Percentiles rank a stretch among this genome's conserved stretches.
Conservation (phyloP, 2,329 filamentous ascomycete genomes). For the Phaeosphaeria sp. region DNA sequence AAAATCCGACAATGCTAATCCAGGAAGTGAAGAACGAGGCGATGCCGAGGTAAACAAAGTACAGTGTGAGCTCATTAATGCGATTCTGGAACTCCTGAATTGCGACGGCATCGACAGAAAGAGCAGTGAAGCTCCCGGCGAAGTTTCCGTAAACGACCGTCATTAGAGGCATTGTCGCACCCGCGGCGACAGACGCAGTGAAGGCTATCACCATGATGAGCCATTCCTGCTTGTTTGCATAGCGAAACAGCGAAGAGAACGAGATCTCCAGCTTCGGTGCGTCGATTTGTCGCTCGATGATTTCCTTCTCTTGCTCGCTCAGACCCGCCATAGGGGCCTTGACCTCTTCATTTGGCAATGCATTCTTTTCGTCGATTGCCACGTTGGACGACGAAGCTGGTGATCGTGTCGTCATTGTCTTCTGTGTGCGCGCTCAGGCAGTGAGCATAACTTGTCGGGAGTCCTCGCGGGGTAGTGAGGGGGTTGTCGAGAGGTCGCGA, state of each 20-base stretch:
- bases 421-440: slow-evolving; percentile 10
- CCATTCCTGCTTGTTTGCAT: slow-evolving; percentile 51
- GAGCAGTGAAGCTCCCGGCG: slow-evolving; percentile 45
- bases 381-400: slow-evolving; percentile 16
- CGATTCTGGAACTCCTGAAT: slow-evolving; percentile 35
- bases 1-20: slow-evolving; percentile 83
- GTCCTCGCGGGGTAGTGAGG: slow-evolving; percentile 3
- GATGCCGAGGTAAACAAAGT: slow-evolving; percentile 50
- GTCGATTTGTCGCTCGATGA: slow-evolving; percentile 50
- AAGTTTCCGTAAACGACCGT: slow-evolving; percentile 59
- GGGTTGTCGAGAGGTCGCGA: slow-evolving; percentile 3
- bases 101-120: slow-evolving; percentile 40
- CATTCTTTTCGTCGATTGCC: slow-evolving; percentile 34
- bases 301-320: slow-evolving; percentile 42
- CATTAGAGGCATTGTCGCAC: slow-evolving; percentile 77
- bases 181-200: slow-evolving; percentile 72
- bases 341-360: slow-evolving; percentile 24
- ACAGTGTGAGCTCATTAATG: slow-evolving; percentile 42
- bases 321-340: slow-evolving; percentile 31
- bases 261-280: slow-evolving; percentile 52
- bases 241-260: slow-evolving; percentile 56
- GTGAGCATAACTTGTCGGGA: slow-evolving; percentile 14
- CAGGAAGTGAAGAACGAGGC: slow-evolving; percentile 70
- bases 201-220: slow-evolving; percentile 59
- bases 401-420: slow-evolving; percentile 15